These are phyloP conservation scores for Rhazya stricta DNA, from an alignment of 257 asterid genomes.

Conservation along the genomic window DNA sequence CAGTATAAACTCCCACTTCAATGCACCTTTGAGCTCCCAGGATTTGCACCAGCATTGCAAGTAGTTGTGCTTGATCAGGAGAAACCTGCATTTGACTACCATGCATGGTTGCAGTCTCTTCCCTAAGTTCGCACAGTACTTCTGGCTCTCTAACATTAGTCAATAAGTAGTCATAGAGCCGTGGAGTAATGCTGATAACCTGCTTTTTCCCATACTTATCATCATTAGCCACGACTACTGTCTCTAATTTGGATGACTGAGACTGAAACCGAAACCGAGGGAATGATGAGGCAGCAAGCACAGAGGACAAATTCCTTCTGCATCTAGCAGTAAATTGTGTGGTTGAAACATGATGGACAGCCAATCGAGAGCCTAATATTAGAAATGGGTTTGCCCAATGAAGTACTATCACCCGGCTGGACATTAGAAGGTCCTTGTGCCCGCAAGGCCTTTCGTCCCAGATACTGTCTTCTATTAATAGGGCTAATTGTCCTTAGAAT, in stretches of 20 bases:
- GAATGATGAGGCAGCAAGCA: constrained; percentile 10
- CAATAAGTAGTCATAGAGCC: constrained; percentile 68
- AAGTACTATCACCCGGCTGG: background rate
- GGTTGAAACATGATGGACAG: background rate
- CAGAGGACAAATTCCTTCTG: constrained; percentile 6
- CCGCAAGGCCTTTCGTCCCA: background rate
- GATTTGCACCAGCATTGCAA: constrained; percentile 82
- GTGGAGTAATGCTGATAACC: constrained; percentile 65
- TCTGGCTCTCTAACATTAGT: constrained; percentile 84
- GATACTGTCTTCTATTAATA: background rate
- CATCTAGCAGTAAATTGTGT: background rate
- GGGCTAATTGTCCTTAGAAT: background rate
- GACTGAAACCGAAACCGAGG: background rate
- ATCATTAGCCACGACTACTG: constrained; percentile 39
- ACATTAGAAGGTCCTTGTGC: background rate
- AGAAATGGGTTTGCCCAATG: constrained; percentile 4
- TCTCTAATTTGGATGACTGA: constrained; percentile 33
- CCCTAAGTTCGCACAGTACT: constrained; percentile 83
- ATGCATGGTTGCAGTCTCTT: constrained; percentile 77
- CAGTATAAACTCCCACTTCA: constrained; percentile 93
- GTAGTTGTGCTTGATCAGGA: constrained; percentile 97
- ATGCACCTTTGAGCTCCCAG: constrained; percentile 85
- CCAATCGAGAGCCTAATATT: background rate
- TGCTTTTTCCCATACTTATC: constrained; percentile 68
- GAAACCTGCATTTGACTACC: constrained; percentile 98